These are phyloP conservation scores for Sphaerobolus stellatus DNA, from an alignment of 1,284 basidiomycete genomes.

Conservation along the genomic window DNA sequence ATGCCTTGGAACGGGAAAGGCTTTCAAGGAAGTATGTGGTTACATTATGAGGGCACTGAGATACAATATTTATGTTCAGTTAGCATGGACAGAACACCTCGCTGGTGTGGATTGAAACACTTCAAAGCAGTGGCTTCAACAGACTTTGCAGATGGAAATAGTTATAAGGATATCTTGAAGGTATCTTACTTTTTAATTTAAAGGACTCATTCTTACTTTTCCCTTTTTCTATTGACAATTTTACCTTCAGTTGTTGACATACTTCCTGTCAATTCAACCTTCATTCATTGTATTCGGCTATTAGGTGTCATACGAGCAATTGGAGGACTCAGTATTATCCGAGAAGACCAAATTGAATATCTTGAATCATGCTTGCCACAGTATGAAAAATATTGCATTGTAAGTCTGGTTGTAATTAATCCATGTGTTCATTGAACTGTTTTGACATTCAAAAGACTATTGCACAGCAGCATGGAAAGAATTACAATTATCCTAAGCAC, in stretches of 20 bases:
- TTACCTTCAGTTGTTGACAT: background rate
- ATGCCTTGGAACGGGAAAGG: background rate
- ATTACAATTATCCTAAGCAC: background rate
- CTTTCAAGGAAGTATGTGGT: background rate
- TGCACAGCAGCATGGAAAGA: background rate
- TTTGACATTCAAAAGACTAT: background rate
- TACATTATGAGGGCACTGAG: background rate
- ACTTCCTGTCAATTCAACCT: background rate
- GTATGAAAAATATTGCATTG: background rate
- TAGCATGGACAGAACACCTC: background rate
- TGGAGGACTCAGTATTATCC: background rate
- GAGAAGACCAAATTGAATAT: background rate
- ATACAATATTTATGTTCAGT: background rate
- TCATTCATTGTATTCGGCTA: background rate
- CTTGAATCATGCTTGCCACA: background rate
- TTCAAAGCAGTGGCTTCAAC: background rate
- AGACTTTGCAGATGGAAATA: background rate
- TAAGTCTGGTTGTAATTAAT: background rate
- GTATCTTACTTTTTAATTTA: background rate
- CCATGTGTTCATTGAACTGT: background rate
- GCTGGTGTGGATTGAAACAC: background rate
- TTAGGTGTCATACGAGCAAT: background rate
- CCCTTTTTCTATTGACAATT: background rate
- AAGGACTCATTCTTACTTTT: background rate
- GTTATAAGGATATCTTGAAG: background rate